Evolutionary conservation across 306 rosid genomes (phyloP), one percentile per base, ranked within the genome.

Genomic region (Aeschynomene evenia): DNA sequence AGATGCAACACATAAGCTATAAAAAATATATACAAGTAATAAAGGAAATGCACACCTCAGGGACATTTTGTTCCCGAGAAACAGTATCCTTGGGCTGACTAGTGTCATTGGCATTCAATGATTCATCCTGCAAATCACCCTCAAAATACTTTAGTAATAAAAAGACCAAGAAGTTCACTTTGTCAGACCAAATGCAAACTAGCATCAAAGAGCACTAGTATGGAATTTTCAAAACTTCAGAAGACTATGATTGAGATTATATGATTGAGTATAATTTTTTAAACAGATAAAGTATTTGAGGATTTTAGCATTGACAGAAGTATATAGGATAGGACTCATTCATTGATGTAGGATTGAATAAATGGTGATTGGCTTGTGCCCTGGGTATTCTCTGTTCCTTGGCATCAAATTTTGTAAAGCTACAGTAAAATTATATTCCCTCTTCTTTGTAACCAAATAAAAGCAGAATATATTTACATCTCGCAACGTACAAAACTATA

Each of bases 11-110:
- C n/a, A 29, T 54, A 12, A 51, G 7, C 26, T 37, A 24, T 15
- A 39, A 23, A 51, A 60, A 48, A 43, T 20, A 5, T 57, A 22
- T 22, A 48, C 48, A 46, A 45, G 64, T 43, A 60, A 60, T 49
- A 55, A 26, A 71, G 46, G 49, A 34, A 50, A 73, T 66, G 42
- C 80, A 55, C 61, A 94, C 97, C 99, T 95, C 86, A 16, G 85
- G 97, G 13, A 85, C 83, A 76, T 81, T 83, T 80, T 68, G 76
- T 78, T 81, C 77, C 39, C n/a, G 81, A 40, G 60, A 63, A 63
- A 56, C 52, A 53, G 68, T 56, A 55, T 87, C 90, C 26, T 84
- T 76, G 42, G 71, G 40, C 65, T 19, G 33, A 54, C 54, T 65
- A 19, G 73, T 77, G 62, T 84, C 91, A 70, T 75, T 68, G 1